Conservation (phyloP, 352 stramenopile species). For the Globisporangium spiculum region DNA sequence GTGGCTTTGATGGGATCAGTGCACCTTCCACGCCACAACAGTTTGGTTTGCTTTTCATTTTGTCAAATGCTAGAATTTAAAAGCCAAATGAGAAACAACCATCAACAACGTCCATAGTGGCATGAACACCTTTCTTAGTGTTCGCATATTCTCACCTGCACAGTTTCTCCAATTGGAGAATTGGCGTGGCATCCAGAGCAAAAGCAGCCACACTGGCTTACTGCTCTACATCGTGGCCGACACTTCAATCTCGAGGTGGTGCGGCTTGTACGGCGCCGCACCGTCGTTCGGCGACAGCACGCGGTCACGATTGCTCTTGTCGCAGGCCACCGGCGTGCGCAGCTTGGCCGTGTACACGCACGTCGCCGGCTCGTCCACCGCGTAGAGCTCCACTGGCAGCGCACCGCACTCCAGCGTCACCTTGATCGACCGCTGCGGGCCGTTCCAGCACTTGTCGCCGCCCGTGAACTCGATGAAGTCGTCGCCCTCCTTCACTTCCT, state of each 20-base stretch:
- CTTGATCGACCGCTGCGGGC: conserved; percentile 72
- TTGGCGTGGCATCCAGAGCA: neutral
- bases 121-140: neutral
- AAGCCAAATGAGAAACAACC: neutral
- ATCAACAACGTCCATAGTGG: neutral
- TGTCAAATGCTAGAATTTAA: no score
- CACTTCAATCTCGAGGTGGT: conserved; percentile 71
- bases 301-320: conserved; percentile 28
- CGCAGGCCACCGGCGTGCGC: conserved; percentile 73
- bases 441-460: conserved; percentile 88
- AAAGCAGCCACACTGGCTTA: neutral
- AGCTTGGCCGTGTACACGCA: conserved; percentile 87
- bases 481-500: conserved; percentile 24
- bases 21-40: neutral
- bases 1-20: neutral
- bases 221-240: conserved; percentile 32
- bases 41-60: no score
- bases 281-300: conserved; percentile 34
- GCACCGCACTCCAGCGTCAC: conserved; percentile 72
- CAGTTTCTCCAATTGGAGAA: neutral
- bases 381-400: conserved; percentile 55
- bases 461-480: conserved; percentile 48
- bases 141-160: neutral
- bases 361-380: conserved; percentile 80
- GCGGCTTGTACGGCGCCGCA: conserved; percentile 26